Evolutionary conservation across 1,284 basidiomycete species (phyloP).

Genomic region (Cryptococcus sp.): DNA sequence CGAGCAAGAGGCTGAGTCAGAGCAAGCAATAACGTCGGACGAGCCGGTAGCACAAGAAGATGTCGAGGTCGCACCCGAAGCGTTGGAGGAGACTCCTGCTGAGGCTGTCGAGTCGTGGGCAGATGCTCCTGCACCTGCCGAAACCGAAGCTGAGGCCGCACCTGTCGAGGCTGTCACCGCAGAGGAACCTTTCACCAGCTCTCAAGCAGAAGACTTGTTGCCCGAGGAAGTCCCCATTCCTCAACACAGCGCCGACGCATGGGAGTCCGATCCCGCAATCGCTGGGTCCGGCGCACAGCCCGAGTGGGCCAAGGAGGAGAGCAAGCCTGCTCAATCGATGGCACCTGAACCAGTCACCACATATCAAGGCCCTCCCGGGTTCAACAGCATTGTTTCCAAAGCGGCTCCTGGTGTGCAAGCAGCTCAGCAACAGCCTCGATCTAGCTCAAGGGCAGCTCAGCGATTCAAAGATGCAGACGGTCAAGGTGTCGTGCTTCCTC

Average conservation of each 20-base stretch:
- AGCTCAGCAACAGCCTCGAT: conserved; percentile 33
- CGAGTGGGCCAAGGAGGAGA: conserved; percentile 24
- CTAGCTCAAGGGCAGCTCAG: conserved; percentile 49
- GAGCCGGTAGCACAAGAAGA: conserved; percentile 29
- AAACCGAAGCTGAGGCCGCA: conserved; percentile 15
- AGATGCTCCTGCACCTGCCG: conserved; percentile 20
- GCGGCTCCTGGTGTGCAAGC: conserved; percentile 24
- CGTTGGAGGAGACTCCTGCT: conserved; percentile 16
- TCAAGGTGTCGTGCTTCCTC: conserved; percentile 53
- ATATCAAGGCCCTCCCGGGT: conserved; percentile 53
- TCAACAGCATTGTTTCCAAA: conserved; percentile 45
- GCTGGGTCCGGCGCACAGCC: conserved; percentile 37
- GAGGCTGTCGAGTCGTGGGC: conserved; percentile 16
- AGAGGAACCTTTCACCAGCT: conserved; percentile 19
- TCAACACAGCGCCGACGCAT: conserved; percentile 18
- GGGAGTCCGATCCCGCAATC: conserved; percentile 45
- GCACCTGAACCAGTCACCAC: conserved; percentile 46
- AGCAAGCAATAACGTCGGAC: conserved; percentile 22
- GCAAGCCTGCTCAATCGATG: conserved; percentile 16
- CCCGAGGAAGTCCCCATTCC: conserved; percentile 22
- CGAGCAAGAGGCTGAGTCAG: conserved; percentile 21
- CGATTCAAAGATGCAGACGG: conserved; percentile 52
- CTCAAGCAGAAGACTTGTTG: conserved; percentile 15
- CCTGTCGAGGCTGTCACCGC: conserved; percentile 16
- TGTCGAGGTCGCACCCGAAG: conserved; percentile 17